Evolutionary conservation across 768 basidiomycete species (phyloP).

Genomic region (Suillus cothurnatus): DNA sequence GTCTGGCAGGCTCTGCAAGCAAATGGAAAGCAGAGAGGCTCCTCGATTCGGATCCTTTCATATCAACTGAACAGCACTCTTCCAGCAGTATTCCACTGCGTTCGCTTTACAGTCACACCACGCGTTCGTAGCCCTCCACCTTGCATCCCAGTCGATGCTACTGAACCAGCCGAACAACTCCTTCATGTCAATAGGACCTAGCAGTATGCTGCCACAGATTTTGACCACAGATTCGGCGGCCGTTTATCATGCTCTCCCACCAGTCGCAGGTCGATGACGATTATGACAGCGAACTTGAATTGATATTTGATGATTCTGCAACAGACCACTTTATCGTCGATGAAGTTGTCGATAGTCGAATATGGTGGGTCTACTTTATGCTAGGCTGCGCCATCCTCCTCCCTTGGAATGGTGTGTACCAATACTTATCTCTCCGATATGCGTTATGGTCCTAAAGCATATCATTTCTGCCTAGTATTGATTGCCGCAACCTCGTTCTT

Average conservation of each 20-base stretch:
- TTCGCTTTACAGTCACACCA: neutral
- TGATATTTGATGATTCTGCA: constrained; percentile 23
- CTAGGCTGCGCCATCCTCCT: constrained; percentile 82
- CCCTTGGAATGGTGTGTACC: constrained; percentile 85
- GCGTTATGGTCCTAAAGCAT: constrained; percentile 2
- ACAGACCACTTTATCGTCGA: constrained; percentile 21
- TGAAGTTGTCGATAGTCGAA: constrained; percentile 39
- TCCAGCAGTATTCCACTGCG: neutral
- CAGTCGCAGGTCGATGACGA: constrained; percentile 18
- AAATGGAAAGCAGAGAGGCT: neutral
- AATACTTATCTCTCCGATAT: neutral
- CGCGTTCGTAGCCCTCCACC: constrained; percentile 1
- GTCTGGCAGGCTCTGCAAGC: neutral
- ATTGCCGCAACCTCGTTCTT: constrained; percentile 89
- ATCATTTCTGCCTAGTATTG: constrained; percentile 52
- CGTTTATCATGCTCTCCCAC: constrained; percentile 23
- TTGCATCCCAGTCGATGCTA: neutral
- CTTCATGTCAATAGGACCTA: neutral
- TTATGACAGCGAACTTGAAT: constrained; percentile 5
- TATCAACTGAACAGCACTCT: no score
- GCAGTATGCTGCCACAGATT: neutral
- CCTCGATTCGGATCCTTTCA: neutral
- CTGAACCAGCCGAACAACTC: neutral
- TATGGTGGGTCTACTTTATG: constrained; percentile 68
- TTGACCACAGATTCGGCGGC: constrained; percentile 14